Evolutionary conservation across 23 red algal genomes (phyloP).

Genomic region (Gracilaria gracilis): DNA sequence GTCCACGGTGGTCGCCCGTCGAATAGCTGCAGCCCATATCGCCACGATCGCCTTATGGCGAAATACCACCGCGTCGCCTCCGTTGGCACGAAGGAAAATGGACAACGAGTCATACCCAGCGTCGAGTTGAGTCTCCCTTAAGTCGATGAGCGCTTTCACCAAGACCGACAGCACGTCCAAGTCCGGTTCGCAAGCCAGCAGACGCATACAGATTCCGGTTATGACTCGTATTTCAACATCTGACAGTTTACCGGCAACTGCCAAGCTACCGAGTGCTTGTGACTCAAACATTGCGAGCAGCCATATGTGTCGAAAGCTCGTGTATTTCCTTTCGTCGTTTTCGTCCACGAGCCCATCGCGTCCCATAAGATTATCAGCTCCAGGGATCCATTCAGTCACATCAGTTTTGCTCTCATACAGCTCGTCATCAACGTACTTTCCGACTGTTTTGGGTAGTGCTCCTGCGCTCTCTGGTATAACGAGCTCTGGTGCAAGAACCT

Average conservation of each 20-base stretch:
- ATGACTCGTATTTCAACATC: conserved; percentile 6
- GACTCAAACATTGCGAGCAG: conserved; percentile 43
- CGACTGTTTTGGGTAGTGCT: neutral
- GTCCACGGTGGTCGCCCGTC: neutral
- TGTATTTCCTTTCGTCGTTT: neutral
- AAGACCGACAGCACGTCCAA: conserved; percentile 6
- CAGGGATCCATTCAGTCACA: conserved; percentile 45
- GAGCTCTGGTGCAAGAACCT: conserved; percentile 34
- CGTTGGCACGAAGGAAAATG: conserved; percentile 4
- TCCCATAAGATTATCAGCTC: conserved; percentile 44
- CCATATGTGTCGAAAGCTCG: conserved; percentile 15
- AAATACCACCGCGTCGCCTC: neutral
- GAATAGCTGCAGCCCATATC: conserved; percentile 31
- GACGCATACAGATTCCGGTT: conserved; percentile 38
- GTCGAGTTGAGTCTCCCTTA: conserved; percentile 8
- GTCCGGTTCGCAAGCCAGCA: conserved; percentile 2
- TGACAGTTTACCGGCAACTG: neutral
- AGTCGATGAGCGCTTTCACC: conserved; percentile 17
- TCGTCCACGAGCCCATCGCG: neutral
- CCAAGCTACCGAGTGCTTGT: neutral
- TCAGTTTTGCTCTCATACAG: conserved; percentile 24
- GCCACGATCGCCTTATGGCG: conserved; percentile 48
- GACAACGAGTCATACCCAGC: conserved; percentile 44
- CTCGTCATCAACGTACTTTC: conserved; percentile 28
- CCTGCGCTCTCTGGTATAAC: conserved; percentile 1